Evolutionary conservation across 176 grass and related monocot genomes (phyloP).

Genomic region (Saccharum spontaneum): DNA sequence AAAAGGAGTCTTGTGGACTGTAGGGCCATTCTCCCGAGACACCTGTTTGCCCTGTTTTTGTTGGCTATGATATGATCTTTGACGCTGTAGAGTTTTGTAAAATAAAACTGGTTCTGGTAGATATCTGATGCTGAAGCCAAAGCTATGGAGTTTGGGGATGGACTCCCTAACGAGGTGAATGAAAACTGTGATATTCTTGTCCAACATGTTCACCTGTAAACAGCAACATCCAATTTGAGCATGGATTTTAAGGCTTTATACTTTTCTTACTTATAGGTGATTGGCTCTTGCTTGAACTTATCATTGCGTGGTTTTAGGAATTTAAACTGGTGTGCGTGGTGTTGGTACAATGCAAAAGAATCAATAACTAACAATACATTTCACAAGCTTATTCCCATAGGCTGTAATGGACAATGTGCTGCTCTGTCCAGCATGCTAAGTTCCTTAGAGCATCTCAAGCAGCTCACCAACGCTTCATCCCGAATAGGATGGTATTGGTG

Average conservation of each 20-base stretch:
- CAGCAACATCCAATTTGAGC: too few species aligned
- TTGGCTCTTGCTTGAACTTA: neutral
- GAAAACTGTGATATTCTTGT: neutral
- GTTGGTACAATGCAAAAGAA: neutral
- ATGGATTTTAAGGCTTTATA: neutral
- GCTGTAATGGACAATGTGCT: neutral
- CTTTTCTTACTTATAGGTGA: neutral
- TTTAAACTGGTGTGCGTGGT: neutral
- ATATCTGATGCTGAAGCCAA: neutral
- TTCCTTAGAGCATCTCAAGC: neutral
- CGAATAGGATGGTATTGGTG: too few species aligned
- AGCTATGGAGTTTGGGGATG: neutral
- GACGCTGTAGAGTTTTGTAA: neutral
- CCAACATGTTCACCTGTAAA: neutral
- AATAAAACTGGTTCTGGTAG: neutral
- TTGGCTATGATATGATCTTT: neutral
- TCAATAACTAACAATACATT: neutral
- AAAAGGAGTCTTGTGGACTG: neutral
- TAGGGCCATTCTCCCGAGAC: neutral
- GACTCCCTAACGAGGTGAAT: neutral
- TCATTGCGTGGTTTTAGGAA: neutral
- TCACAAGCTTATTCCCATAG: neutral
- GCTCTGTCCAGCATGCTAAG: neutral
- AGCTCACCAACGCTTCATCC: too few species aligned
- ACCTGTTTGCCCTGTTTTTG: neutral